A percentile compares a stretch with the other conserved stretches of the same genome.
These are phyloP conservation scores for Pythium rishiriense DNA, from an alignment of 352 stramenopile genomes.

Conservation along the genomic window DNA sequence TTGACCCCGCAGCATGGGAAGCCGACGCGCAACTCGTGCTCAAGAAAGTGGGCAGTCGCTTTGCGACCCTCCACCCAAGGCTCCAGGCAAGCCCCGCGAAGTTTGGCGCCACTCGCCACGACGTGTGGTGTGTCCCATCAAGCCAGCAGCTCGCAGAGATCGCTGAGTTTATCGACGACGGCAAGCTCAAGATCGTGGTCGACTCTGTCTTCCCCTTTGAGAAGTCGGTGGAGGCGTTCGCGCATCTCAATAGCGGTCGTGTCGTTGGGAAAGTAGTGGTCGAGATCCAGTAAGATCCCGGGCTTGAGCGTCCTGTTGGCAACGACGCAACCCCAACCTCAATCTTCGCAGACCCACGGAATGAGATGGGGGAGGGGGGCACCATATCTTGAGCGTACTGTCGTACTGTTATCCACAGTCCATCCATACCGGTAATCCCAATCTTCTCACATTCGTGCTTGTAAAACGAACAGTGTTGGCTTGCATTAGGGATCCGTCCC, in stretches of 20 bases:
- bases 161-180: conserved; percentile 33
- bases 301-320: not conserved
- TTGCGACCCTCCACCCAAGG: conserved; percentile 34
- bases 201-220: conserved; percentile 44
- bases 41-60: conserved; percentile 36
- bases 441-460: too few relatives aligned
- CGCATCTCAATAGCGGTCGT: conserved; percentile 39
- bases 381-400: too few relatives aligned
- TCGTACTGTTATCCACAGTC: too few relatives aligned
- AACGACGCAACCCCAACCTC: too few relatives aligned
- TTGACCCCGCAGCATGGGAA: conserved; percentile 36
- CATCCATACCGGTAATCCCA: too few relatives aligned
- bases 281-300: not conserved
- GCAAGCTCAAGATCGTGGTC: conserved; percentile 33
- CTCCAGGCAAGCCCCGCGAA: conserved; percentile 42
- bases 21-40: conserved; percentile 36
- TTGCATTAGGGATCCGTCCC: too few relatives aligned
- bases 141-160: conserved; percentile 38
- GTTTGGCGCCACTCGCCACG: conserved; percentile 39
- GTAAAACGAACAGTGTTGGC: too few relatives aligned
- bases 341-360: too few relatives aligned
- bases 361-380: too few relatives aligned
- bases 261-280: conserved; percentile 27
- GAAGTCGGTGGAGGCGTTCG: conserved; percentile 39
- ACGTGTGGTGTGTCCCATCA: conserved; percentile 14